Conservation (phyloP, 2,329 filamentous ascomycete species). For the Scedosporium minutisporum region DNA sequence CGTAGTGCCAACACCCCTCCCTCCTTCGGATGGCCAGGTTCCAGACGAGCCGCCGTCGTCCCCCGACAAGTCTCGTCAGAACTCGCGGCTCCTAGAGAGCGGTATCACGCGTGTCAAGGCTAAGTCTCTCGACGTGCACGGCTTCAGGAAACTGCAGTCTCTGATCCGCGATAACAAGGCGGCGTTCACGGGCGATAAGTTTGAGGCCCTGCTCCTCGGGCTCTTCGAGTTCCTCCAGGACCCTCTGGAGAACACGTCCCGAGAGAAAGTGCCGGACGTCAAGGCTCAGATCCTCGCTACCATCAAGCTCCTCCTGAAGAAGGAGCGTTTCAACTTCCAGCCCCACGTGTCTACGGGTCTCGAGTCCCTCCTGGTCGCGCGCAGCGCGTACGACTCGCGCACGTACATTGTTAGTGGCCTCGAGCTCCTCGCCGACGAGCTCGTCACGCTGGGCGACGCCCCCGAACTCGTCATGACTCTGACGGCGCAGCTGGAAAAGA, state of each 20-base stretch:
- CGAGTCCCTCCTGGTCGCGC: slow-evolving; percentile 55
- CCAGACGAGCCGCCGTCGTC: slow-evolving; percentile 16
- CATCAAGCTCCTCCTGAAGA: slow-evolving; percentile 61
- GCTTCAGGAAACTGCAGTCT: slow-evolving; percentile 69
- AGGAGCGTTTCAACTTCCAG: slow-evolving; percentile 55
- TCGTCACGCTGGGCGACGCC: slow-evolving; percentile 56
- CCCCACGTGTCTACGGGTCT: slow-evolving; percentile 60
- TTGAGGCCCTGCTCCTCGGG: slow-evolving; percentile 56
- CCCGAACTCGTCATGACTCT: slow-evolving; percentile 49
- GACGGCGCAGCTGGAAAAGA: slow-evolving; percentile 33
- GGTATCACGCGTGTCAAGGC: slow-evolving; percentile 64
- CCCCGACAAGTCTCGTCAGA: slow-evolving; percentile 47
- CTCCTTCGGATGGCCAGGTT: neutral
- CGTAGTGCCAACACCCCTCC: slow-evolving; percentile 12
- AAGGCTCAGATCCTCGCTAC: slow-evolving; percentile 67
- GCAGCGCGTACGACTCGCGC: slow-evolving; percentile 56
- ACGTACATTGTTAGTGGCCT: slow-evolving; percentile 66
- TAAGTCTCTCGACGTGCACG: slow-evolving; percentile 67
- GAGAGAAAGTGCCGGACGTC: slow-evolving; percentile 60
- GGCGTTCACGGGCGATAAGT: slow-evolving; percentile 56
- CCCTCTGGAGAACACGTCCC: slow-evolving; percentile 39
- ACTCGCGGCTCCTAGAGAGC: slow-evolving; percentile 57
- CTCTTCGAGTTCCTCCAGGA: slow-evolving; percentile 65
- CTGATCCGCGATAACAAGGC: slow-evolving; percentile 59
- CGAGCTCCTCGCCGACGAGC: slow-evolving; percentile 63